Percentiles rank a stretch among this genome's conserved stretches.
phyloP scores from a whole-genome alignment of 2,329 filamentous ascomycete genomes.

The Colletotrichum cordylinicola region DNA sequence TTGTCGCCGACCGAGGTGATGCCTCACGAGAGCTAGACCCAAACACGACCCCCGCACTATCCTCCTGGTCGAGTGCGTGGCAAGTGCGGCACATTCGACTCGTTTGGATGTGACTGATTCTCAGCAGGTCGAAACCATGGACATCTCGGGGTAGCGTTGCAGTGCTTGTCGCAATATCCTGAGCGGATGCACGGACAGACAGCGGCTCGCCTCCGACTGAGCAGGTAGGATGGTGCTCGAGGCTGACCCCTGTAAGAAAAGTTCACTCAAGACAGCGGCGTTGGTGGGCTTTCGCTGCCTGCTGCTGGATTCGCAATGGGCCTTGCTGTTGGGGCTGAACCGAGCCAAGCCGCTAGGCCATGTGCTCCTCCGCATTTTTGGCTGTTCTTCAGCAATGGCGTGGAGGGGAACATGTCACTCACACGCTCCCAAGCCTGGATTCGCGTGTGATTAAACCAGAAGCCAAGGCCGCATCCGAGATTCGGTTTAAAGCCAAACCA shows the following conservation, averaged over 20 bases:
- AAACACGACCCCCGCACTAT: not conserved
- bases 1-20: not conserved
- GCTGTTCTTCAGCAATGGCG: not conserved
- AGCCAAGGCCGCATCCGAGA: not conserved
- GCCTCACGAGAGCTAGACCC: not conserved
- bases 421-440: not conserved
- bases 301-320: not conserved
- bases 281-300: not conserved
- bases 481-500: not conserved
- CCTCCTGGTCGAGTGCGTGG: not conserved
- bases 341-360: not conserved
- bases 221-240: not conserved
- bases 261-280: not conserved
- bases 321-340: not conserved
- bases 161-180: not conserved
- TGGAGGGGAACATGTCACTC: not conserved
- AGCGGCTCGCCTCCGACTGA: not conserved
- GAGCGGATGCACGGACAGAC: not conserved
- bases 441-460: not conserved
- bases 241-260: not conserved
- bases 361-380: not conserved
- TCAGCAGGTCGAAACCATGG: not conserved
- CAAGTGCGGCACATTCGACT: not conserved
- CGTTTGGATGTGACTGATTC: not conserved
- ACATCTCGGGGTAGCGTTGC: not conserved